These are phyloP conservation scores for Paraconiothyrium brasiliense DNA, from an alignment of 2,329 filamentous ascomycete genomes.

Conservation along the genomic window DNA sequence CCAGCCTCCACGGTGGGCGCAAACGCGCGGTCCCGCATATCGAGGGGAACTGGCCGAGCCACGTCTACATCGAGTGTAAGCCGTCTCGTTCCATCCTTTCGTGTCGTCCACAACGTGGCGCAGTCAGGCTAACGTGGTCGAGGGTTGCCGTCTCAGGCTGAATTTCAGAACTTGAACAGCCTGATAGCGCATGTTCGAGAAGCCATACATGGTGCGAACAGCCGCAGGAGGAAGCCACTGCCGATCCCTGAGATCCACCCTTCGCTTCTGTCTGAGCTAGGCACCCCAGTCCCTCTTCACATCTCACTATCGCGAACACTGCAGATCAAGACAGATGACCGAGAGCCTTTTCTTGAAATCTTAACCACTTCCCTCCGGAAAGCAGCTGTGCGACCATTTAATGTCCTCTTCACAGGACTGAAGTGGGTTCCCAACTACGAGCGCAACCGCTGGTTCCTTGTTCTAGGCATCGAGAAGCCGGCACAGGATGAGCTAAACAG, in stretches of 20 bases:
- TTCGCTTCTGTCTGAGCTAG: slow-evolving; percentile 80
- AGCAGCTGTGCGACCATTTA: slow-evolving; percentile 62
- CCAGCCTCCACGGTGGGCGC: slow-evolving; percentile 83
- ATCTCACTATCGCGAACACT: slow-evolving; percentile 89
- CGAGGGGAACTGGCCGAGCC: slow-evolving; percentile 89
- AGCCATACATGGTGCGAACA: slow-evolving; percentile 29
- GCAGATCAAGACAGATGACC: slow-evolving; percentile 75
- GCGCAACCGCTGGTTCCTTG: slow-evolving; percentile 81
- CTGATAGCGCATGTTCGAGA: slow-evolving; percentile 42
- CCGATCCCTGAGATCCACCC: slow-evolving; percentile 63
- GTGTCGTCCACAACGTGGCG: slow-evolving; percentile 14
- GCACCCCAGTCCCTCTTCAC: slow-evolving; percentile 81
- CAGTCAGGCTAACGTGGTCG: slow-evolving; percentile 44
- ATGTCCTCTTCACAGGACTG: slow-evolving; percentile 57
- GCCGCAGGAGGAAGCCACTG: slow-evolving; percentile 32
- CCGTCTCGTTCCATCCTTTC: slow-evolving; percentile 24
- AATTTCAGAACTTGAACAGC: slow-evolving; percentile 38
- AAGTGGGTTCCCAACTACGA: slow-evolving; percentile 75
- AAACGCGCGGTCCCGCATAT: slow-evolving; percentile 84
- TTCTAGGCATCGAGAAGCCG: slow-evolving; percentile 67
- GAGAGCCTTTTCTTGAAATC: slow-evolving; percentile 70
- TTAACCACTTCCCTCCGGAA: slow-evolving; percentile 57
- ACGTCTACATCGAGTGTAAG: slow-evolving; percentile 93
- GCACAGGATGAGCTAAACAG: slow-evolving; percentile 49
- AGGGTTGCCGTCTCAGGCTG: slow-evolving; percentile 50